A percentile compares a stretch with the other conserved stretches of the same genome.
phyloP scores from a whole-genome alignment of 768 basidiomycete genomes.

The Agaricus blazei region DNA sequence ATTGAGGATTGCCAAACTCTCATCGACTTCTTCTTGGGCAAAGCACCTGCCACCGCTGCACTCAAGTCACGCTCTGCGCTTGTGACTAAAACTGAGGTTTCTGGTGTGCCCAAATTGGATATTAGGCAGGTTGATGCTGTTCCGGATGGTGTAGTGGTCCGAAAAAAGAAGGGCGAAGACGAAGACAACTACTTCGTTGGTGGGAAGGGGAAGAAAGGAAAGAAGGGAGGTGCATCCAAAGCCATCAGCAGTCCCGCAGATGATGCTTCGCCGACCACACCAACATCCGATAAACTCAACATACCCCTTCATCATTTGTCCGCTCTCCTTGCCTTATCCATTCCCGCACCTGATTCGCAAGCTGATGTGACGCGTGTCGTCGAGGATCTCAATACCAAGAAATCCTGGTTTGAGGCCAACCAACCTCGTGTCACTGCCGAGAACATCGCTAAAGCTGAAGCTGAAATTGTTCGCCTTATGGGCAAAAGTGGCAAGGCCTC shows the following conservation, averaged over 20 bases:
- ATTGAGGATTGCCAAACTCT: slow-evolving; percentile 97
- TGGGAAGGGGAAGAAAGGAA: slow-evolving; percentile 62
- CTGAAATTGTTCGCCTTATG: slow-evolving; percentile 61
- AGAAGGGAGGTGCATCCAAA: slow-evolving; percentile 35
- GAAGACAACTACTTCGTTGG: slow-evolving; percentile 79
- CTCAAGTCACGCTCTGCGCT: slow-evolving; percentile 18
- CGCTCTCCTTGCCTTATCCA: slow-evolving; percentile 83
- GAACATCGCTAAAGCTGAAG: slow-evolving; percentile 77
- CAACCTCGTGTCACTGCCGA: slow-evolving; percentile 76
- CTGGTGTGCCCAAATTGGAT: slow-evolving; percentile 76
- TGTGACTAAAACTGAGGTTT: slow-evolving; percentile 38
- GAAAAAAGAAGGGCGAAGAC: slow-evolving; percentile 93
- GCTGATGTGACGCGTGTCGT: slow-evolving; percentile 79
- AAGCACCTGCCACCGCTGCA: slow-evolving; percentile 27
- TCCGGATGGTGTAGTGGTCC: slow-evolving; percentile 62
- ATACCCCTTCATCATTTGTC: slow-evolving; percentile 82
- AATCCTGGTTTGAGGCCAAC: slow-evolving; percentile 92
- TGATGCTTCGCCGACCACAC: slow-evolving; percentile 19
- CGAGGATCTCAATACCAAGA: slow-evolving; percentile 90
- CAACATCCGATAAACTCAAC: slow-evolving; percentile 42
- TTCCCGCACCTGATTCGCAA: slow-evolving; percentile 78
- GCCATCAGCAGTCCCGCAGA: slow-evolving; percentile 27
- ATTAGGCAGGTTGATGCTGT: slow-evolving; percentile 75
- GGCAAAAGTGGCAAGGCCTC: slow-evolving; percentile 30
- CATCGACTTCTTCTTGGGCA: slow-evolving; percentile 79